These are phyloP conservation scores for Bipolaris gigantea DNA, from an alignment of 2,329 filamentous ascomycete species.

Conservation along the genomic window DNA sequence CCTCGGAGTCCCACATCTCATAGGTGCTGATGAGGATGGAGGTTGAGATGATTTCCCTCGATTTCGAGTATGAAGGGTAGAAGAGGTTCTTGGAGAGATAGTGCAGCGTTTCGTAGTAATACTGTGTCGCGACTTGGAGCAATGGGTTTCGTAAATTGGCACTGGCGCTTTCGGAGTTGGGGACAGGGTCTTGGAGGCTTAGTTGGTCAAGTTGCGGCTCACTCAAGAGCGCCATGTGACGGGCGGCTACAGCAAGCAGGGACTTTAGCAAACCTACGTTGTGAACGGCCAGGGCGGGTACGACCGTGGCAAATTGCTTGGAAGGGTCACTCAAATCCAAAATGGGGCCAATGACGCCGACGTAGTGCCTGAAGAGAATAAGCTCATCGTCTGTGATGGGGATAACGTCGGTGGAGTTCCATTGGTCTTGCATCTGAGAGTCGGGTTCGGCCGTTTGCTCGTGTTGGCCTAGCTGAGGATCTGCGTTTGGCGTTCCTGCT, in stretches of 20 bases:
- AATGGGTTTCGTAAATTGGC: conserved; percentile 31
- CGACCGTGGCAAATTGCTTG: conserved; percentile 42
- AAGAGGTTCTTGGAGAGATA: conserved; percentile 64
- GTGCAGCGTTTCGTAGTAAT: conserved; percentile 65
- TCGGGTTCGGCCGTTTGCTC: conserved; percentile 4
- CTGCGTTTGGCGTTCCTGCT: conserved; percentile 17
- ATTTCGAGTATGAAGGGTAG: conserved; percentile 60
- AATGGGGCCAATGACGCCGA: conserved; percentile 44
- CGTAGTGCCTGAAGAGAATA: conserved; percentile 46
- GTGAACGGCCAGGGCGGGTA: conserved; percentile 47
- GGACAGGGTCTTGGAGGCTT: conserved; percentile 34
- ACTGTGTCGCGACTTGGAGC: conserved; percentile 50
- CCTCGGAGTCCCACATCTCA: conserved; percentile 65
- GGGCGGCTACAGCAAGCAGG: conserved; percentile 59
- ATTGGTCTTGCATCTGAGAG: conserved; percentile 24
- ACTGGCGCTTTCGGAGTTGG: conserved; percentile 13
- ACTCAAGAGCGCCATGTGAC: conserved; percentile 52
- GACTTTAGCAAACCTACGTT: conserved; percentile 62
- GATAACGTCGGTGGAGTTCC: conserved; percentile 30
- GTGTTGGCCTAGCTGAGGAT: conserved; percentile 18
- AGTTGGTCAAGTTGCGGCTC: conserved; percentile 25
- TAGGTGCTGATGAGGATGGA: conserved; percentile 64
- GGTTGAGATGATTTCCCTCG: conserved; percentile 61
- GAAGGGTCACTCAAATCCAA: conserved; percentile 51
- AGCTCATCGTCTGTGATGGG: conserved; percentile 43